These are phyloP conservation scores for Bipolaris gigantea DNA, from an alignment of 2,329 filamentous ascomycete species.

Conservation along the genomic window DNA sequence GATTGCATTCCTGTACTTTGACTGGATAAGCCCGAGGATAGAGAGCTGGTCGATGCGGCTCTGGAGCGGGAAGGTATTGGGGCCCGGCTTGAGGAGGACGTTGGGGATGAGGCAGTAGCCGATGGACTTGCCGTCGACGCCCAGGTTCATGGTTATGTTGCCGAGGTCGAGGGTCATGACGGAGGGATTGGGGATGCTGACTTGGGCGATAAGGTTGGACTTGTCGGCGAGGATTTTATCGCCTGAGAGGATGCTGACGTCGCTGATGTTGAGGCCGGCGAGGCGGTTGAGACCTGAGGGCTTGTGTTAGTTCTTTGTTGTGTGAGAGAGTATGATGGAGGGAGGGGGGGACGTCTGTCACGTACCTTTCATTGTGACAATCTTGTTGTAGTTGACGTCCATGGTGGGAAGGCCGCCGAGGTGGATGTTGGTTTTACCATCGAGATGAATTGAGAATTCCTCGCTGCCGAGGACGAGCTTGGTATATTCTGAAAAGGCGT, in stretches of 20 bases:
- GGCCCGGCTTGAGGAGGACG: constrained; percentile 61
- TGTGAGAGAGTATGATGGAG: background rate
- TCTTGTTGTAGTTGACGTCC: constrained; percentile 59
- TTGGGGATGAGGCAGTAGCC: constrained; percentile 62
- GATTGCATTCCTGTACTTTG: constrained; percentile 58
- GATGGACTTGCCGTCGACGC: constrained; percentile 55
- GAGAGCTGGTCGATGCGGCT: constrained; percentile 56
- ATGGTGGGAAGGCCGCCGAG: constrained; percentile 51
- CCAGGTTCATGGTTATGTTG: constrained; percentile 64
- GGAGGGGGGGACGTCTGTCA: background rate
- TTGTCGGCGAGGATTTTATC: constrained; percentile 45
- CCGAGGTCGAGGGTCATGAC: constrained; percentile 68
- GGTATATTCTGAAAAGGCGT: constrained; percentile 55
- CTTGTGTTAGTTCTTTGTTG: background rate
- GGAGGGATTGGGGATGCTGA: constrained; percentile 66
- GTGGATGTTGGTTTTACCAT: constrained; percentile 57
- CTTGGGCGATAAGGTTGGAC: constrained; percentile 64
- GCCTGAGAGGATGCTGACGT: constrained; percentile 53
- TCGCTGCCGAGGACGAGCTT: constrained; percentile 54
- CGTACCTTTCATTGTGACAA: constrained; percentile 60
- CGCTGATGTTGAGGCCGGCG: constrained; percentile 54
- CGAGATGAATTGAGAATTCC: constrained; percentile 53
- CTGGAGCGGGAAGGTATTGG: constrained; percentile 59
- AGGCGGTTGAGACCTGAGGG: constrained; percentile 60
- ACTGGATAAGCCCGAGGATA: constrained; percentile 51